Evolutionary conservation across 225 moss, liverwort and hornwort species (phyloP), one percentile per base, ranked within the genome.

Genomic region (Ulota crispa): DNA sequence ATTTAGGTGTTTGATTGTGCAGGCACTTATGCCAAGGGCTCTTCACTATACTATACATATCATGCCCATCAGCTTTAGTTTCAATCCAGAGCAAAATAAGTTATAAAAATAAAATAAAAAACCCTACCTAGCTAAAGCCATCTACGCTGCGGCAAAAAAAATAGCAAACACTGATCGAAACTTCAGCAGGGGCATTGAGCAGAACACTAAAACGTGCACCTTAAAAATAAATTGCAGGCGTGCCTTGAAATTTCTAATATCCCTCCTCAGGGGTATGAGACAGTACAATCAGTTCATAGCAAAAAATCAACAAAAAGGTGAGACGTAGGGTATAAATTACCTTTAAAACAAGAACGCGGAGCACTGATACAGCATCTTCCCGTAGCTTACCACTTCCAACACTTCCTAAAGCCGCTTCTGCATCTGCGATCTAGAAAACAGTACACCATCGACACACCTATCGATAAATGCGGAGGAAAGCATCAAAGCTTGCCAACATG

Each of bases 371-470:
- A 60, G 93, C 89, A 89, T 96, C 93, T 82, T 89, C 90, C 80
- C 96, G 91, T 60, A 94, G 83, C 77, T 91, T 99, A 53, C 96
- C 92, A 86, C 94, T 99, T 83, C 99, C 99, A 72, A 89, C 78
- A 75, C 89, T 85, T 55, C 94, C 96, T 82, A 89, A 86, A 57
- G 85, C 75, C 31, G 87, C 99, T 85, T 99, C 99, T 76, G 76
- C 85, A 82, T 99, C 94, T 66, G 93, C 89, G 85, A 93, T 95
- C 99, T 99, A 72, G 87, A 73, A 64, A 21, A 85, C 37, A 71
- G 55, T 59, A 83, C 39, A 73, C 9, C 73, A 82, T 64, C 56
- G 9, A 73, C 77, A 69, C 74, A 64, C 54, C 56, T 56, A 63
- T 73, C 41, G 73, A 53, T 68, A 61, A 64, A 27, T 34, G 43